phyloP scores from a whole-genome alignment of 495 filamentous ascomycete genomes.

The Echria macrotheca region DNA sequence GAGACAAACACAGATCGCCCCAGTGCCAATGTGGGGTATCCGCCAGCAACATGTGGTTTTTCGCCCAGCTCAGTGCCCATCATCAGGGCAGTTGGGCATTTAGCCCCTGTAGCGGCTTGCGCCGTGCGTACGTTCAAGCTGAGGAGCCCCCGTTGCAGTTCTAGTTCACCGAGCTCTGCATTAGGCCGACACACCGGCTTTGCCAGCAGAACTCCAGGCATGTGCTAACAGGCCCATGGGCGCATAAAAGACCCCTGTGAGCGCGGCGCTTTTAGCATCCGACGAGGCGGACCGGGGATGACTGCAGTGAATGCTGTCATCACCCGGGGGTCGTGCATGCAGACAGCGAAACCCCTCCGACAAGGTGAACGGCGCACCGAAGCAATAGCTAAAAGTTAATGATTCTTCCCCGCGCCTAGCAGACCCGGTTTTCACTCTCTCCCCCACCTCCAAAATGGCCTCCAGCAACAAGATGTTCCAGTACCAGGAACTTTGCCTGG shows the following conservation, averaged over 20 bases:
- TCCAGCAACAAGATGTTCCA: conserved; percentile 4
- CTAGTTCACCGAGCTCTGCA: too few species aligned
- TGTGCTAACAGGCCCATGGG: neutral
- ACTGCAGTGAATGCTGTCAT: neutral
- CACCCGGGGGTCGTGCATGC: neutral
- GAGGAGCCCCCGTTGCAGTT: too few species aligned
- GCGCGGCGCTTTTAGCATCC: too few species aligned
- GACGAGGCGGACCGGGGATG: neutral
- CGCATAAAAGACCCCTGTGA: neutral
- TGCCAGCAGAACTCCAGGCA: neutral
- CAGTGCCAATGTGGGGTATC: too few species aligned
- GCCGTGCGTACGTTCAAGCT: too few species aligned
- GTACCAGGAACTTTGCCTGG: conserved; percentile 3
- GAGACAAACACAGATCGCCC: too few species aligned
- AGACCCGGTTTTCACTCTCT: neutral
- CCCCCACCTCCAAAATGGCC: neutral
- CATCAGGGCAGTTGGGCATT: too few species aligned
- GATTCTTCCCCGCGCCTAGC: neutral
- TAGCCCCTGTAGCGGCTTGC: too few species aligned
- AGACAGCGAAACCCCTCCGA: neutral
- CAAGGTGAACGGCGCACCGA: too few species aligned
- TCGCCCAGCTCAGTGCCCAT: too few species aligned
- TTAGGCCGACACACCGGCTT: neutral
- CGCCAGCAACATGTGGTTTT: too few species aligned
- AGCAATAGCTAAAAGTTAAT: neutral